Evolutionary conservation across 2,329 filamentous ascomycete species (phyloP), one percentile per base, ranked within the genome.

Genomic region (Ceratocystis eucalypticola): DNA sequence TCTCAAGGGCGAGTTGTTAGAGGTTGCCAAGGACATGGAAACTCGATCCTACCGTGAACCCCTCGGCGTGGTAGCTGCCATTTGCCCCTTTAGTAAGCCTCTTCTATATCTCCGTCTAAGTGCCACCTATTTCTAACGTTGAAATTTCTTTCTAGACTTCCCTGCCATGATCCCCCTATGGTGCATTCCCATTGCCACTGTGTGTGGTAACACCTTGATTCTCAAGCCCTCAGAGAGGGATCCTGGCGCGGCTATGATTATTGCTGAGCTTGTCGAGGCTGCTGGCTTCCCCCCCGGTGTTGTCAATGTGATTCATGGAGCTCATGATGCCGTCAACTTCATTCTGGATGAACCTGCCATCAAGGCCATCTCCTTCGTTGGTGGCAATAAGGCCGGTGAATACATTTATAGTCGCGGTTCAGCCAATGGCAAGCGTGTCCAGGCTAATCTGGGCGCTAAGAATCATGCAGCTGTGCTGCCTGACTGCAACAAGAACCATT

Each of bases 101-200:
- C n/a, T 59, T 59, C 2, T 33, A n/a, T n/a, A 3, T 37, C 1
- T 1, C 17, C 25, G 17, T 44, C 50, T 25, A 12, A 41, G 15
- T 41, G 10, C 37, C 37, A 5, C 12, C 10, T 41, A 41, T 41
- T 41, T 41, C 37, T 41, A 41, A 41, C 37, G 37, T 2, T 12
- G 37, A 41, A 41, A 12, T 41, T 41, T 41, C 1, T 15, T 15
- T 50, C n/a, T 68, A 89, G 87, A 94, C 80, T 94, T 94, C 78
- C 89, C 89, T 55, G 89, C 89, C 71, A 95, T 95, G 89, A 94
- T 95, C 75, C 90, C 89, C 2, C 81, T 95, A n/a, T 95, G 89
- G 89, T 91, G 84, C 69, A 91, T 95, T 69, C 90, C 89, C 48
- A 88, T 94, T 71, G 89, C 89, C 61, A 89, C 89, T 55, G 84